These are phyloP conservation scores for Vigna angularis DNA, from an alignment of 306 rosid species.

Conservation along the genomic window DNA sequence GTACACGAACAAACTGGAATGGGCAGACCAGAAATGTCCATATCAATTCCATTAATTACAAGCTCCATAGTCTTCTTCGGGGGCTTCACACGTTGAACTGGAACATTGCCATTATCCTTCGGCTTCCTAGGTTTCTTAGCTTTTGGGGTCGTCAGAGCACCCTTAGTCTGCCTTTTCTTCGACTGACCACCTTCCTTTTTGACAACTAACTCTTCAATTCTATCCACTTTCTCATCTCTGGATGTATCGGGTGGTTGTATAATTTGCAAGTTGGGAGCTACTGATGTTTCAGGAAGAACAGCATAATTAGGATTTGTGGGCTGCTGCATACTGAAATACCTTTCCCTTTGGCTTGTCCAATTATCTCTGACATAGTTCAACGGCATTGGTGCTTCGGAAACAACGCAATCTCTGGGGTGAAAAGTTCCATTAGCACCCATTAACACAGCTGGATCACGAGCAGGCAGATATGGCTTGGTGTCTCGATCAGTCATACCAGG, in stretches of 20 bases:
- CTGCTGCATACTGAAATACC: slow-evolving; percentile 72
- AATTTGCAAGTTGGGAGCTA: slow-evolving; percentile 65
- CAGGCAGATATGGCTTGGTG: slow-evolving; percentile 69
- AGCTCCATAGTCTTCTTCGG: slow-evolving; percentile 78
- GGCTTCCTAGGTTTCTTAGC: slow-evolving; percentile 83
- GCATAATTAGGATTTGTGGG: slow-evolving; percentile 68
- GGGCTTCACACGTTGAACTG: slow-evolving; percentile 70
- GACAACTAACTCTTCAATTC: slow-evolving; percentile 63
- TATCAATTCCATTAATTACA: slow-evolving; percentile 82
- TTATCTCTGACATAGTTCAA: slow-evolving; percentile 75
- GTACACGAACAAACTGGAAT: slow-evolving; percentile 95
- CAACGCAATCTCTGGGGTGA: slow-evolving; percentile 72
- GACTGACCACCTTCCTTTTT: slow-evolving; percentile 64
- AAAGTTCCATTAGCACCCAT: slow-evolving; percentile 63
- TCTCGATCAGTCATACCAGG: slow-evolving; percentile 82
- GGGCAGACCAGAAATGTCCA: slow-evolving; percentile 93
- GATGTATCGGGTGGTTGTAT: slow-evolving; percentile 59
- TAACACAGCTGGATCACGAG: slow-evolving; percentile 72
- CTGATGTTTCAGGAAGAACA: slow-evolving; percentile 76
- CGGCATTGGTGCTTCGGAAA: slow-evolving; percentile 61
- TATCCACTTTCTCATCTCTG: slow-evolving; percentile 69
- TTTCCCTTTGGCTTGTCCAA: slow-evolving; percentile 80
- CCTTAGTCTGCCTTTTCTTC: slow-evolving; percentile 69
- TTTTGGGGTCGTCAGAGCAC: slow-evolving; percentile 64
- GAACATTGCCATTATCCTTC: slow-evolving; percentile 58